Evolutionary conservation across 2,329 filamentous ascomycete genomes (phyloP).

Genomic region (Immersiporthe knoxdaviesiana): DNA sequence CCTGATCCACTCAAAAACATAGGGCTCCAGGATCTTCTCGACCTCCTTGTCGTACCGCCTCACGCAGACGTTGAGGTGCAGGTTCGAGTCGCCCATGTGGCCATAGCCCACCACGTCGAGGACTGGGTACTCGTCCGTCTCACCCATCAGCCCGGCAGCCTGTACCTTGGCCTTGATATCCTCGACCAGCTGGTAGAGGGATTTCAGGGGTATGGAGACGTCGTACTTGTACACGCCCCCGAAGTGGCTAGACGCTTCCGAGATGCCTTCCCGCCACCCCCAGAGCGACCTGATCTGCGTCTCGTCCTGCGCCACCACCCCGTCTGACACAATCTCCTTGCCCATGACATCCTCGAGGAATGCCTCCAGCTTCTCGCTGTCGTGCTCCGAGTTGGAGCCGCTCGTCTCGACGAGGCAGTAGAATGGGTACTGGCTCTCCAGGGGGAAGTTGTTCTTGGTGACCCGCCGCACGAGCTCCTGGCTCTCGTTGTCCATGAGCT

Average conservation of each 20-base stretch:
- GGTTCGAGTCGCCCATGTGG: constrained; percentile 96
- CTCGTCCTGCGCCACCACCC: constrained; percentile 90
- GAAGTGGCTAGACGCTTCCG: constrained; percentile 85
- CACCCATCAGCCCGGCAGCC: constrained; percentile 75
- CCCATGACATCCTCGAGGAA: constrained; percentile 94
- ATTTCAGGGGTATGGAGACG: constrained; percentile 84
- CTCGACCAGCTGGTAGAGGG: constrained; percentile 88
- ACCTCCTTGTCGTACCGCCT: constrained; percentile 84
- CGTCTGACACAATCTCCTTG: constrained; percentile 83
- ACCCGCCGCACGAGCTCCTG: constrained; percentile 77
- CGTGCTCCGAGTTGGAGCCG: constrained; percentile 91
- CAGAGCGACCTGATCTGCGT: constrained; percentile 86
- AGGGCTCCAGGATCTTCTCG: constrained; percentile 87
- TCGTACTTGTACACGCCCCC: constrained; percentile 99
- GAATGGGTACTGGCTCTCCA: constrained; percentile 86
- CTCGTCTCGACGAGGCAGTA: constrained; percentile 97
- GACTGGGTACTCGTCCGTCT: constrained; percentile 75
- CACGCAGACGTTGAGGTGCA: constrained; percentile 89
- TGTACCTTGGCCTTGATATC: constrained; percentile 76
- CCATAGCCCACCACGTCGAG: constrained; percentile 94
- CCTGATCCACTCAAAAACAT: constrained; percentile 95
- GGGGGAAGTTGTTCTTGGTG: constrained; percentile 75
- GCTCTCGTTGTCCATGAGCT: constrained; percentile 88
- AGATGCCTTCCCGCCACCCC: constrained; percentile 91
- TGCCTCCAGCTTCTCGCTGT: constrained; percentile 84